phyloP scores from a whole-genome alignment of 2,329 filamentous ascomycete species.

The Colletotrichum australisinense region DNA sequence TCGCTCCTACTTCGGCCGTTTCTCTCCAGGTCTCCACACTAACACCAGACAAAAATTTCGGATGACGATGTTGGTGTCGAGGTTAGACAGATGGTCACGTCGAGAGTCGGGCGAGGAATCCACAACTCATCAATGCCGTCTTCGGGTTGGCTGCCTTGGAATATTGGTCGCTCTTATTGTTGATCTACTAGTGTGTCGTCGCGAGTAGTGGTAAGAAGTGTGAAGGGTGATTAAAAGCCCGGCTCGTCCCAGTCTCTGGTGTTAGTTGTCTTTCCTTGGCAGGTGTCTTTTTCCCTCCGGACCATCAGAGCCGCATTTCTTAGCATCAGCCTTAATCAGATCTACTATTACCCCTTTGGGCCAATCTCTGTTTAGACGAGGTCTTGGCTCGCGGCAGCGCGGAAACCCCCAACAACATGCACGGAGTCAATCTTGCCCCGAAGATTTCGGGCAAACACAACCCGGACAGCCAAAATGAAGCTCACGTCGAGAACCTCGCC shows the following conservation, averaged over 20 bases:
- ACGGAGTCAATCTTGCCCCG: conserved; percentile 30
- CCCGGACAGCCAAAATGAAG: conserved; percentile 30
- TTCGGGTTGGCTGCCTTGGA: conserved; percentile 16
- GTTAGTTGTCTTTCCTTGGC: conserved; percentile 1
- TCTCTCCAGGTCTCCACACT: conserved; percentile 31
- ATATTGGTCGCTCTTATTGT: background rate
- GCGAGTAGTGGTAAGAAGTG: background rate
- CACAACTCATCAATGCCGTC: conserved; percentile 15
- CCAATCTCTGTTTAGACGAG: background rate
- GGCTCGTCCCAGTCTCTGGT: conserved; percentile 6
- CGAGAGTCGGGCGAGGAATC: conserved; percentile 4
- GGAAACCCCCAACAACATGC: background rate
- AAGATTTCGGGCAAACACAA: conserved; percentile 31
- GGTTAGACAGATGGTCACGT: conserved; percentile 7
- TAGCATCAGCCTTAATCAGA: conserved; percentile 8
- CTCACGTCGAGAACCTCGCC: conserved; percentile 30
- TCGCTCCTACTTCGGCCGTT: conserved; percentile 35
- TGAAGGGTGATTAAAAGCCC: conserved; percentile 17
- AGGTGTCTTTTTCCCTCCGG: conserved; percentile 7
- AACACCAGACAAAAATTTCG: conserved; percentile 19
- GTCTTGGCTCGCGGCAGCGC: conserved; percentile 4
- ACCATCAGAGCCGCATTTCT: conserved; percentile 28
- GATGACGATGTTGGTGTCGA: conserved; percentile 33
- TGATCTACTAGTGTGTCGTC: background rate
- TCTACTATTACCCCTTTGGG: background rate